These are phyloP conservation scores for Flaveria robusta DNA, from an alignment of 129 eudicot genomes.

Conservation along the genomic window DNA sequence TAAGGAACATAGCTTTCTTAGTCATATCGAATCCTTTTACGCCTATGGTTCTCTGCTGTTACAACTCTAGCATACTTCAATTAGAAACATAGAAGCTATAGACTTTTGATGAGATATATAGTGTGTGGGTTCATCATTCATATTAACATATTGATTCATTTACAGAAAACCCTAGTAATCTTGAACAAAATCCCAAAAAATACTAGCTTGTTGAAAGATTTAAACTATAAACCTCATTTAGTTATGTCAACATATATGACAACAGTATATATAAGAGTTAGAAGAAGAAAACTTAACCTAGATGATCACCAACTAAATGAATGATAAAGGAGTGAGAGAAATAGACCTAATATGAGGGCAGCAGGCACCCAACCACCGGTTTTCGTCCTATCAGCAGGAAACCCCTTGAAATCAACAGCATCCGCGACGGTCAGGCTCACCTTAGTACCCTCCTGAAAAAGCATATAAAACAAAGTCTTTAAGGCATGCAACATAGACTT, in stretches of 20 bases:
- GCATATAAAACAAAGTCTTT: neutral
- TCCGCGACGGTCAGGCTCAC: conserved; percentile 58
- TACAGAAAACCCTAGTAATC: neutral
- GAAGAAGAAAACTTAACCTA: neutral
- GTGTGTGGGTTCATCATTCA: conserved; percentile 19
- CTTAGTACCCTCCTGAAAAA: conserved; percentile 65
- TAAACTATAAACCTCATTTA: neutral
- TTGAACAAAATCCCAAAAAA: neutral
- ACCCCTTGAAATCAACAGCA: conserved; percentile 79
- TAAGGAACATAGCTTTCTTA: conserved; percentile 22
- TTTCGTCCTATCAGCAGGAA: conserved; percentile 74
- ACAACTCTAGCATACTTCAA: conserved; percentile 8
- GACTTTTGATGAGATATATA: neutral
- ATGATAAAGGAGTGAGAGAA: conserved; percentile 11
- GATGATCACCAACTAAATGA: neutral
- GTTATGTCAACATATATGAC: neutral
- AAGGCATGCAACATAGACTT: neutral
- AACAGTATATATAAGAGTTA: neutral
- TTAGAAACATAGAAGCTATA: neutral
- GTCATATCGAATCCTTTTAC: neutral
- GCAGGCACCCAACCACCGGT: conserved; percentile 98
- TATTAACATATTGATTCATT: neutral
- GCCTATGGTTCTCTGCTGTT: neutral
- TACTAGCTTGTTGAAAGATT: neutral
- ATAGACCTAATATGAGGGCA: conserved; percentile 82